Evolutionary conservation across 1,284 basidiomycete genomes (phyloP).

Genomic region (Ganoderma sinense): DNA sequence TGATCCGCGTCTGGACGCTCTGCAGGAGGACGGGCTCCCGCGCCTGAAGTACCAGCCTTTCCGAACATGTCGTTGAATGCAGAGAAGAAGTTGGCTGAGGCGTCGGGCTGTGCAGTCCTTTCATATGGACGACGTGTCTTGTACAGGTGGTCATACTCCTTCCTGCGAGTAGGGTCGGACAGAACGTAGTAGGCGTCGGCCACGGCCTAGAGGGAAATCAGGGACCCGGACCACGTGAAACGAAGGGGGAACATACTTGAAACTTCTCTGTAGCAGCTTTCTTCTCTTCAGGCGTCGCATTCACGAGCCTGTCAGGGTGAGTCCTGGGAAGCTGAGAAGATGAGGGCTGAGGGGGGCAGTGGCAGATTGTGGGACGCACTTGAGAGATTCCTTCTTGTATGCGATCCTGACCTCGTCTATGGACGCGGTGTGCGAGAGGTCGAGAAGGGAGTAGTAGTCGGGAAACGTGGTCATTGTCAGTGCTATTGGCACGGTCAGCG

Average conservation of each 20-base stretch:
- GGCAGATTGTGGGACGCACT: constrained; percentile 36
- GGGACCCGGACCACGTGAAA: neutral
- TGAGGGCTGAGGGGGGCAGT: constrained; percentile 12
- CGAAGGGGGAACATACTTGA: constrained; percentile 55
- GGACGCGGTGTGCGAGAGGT: constrained; percentile 64
- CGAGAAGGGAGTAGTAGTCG: constrained; percentile 78
- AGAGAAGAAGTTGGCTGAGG: constrained; percentile 80
- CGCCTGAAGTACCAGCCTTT: constrained; percentile 39
- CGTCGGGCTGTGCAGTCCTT: constrained; percentile 65
- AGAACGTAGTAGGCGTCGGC: constrained; percentile 98
- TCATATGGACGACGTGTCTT: constrained; percentile 55
- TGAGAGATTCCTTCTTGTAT: constrained; percentile 85
- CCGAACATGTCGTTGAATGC: constrained; percentile 79
- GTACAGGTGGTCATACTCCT: constrained; percentile 85
- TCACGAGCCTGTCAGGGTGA: constrained; percentile 89
- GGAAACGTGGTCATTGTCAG: constrained; percentile 68
- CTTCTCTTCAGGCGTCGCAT: constrained; percentile 76
- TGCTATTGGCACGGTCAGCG: constrained; percentile 49
- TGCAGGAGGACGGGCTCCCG: constrained; percentile 42
- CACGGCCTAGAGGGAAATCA: constrained; percentile 62
- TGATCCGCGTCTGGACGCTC: constrained; percentile 79
- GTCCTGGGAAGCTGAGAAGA: constrained; percentile 57
- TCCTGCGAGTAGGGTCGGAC: constrained; percentile 80
- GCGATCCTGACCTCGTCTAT: constrained; percentile 81
- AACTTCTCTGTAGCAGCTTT: constrained; percentile 83